Evolutionary conservation across 1,284 basidiomycete genomes (phyloP).

Genomic region (Ceratobasidium sp.): DNA sequence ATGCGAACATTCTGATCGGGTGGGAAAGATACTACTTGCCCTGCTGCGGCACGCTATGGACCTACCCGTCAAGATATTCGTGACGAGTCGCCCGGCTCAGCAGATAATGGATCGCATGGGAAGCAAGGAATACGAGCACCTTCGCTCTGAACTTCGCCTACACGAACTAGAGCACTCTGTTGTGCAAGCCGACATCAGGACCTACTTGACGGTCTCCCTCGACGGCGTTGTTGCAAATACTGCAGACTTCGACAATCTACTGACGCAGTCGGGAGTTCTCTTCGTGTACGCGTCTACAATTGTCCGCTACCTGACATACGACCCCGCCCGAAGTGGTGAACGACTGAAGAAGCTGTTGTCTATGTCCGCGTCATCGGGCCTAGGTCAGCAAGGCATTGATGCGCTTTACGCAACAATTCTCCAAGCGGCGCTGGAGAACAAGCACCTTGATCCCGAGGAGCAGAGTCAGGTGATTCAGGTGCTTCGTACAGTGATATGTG

Average conservation of each 20-base stretch:
- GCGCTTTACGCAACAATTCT: constrained; percentile 12
- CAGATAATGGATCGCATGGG: too few relatives aligned
- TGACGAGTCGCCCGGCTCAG: too few relatives aligned
- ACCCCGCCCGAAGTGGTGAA: not conserved
- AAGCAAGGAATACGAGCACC: too few relatives aligned
- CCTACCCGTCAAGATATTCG: too few relatives aligned
- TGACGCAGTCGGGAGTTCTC: not conserved
- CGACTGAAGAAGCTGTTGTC: not conserved
- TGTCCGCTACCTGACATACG: not conserved
- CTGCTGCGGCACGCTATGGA: too few relatives aligned
- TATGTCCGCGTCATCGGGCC: not conserved
- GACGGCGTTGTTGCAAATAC: not conserved
- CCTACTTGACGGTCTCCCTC: not conserved
- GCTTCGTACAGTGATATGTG: constrained; percentile 23
- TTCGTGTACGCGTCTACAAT: constrained; percentile 7
- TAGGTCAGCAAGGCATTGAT: not conserved
- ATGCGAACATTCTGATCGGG: too few relatives aligned
- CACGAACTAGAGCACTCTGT: too few relatives aligned
- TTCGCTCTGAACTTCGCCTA: too few relatives aligned
- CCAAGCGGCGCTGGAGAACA: not conserved
- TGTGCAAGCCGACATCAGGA: not conserved
- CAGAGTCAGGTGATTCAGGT: not conserved
- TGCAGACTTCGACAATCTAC: not conserved
- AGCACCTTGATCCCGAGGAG: not conserved
- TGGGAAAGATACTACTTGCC: too few relatives aligned